A percentile compares a stretch with the other conserved stretches of the same genome.
phyloP scores from a whole-genome alignment of 768 basidiomycete genomes.

The Serendipita sp. region DNA sequence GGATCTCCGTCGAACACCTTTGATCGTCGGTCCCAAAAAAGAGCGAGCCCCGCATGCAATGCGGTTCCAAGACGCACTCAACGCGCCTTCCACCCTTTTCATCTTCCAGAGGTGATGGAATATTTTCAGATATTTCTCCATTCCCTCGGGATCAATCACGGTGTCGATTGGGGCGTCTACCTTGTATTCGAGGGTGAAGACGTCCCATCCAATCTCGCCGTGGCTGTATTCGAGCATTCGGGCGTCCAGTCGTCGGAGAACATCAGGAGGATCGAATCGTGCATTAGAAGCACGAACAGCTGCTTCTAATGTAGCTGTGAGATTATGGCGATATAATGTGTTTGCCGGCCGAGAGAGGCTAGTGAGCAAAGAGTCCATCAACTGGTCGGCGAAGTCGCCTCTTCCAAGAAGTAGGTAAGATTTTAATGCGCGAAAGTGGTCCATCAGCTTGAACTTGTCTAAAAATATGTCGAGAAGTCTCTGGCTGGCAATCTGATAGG shows the following conservation, averaged over 20 bases:
- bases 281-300: conserved; percentile 90
- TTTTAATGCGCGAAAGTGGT: conserved; percentile 80
- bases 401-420: conserved; percentile 83
- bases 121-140: conserved; percentile 77
- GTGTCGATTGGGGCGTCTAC: conserved; percentile 95
- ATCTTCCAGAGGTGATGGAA: conserved; percentile 95
- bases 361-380: conserved; percentile 90
- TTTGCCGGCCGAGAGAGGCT: conserved; percentile 80
- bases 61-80: conserved; percentile 74
- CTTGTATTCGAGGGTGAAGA: conserved; percentile 95
- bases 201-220: conserved; percentile 99
- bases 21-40: conserved; percentile 34
- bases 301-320: conserved; percentile 89
- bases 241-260: conserved; percentile 86
- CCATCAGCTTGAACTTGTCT: conserved; percentile 83
- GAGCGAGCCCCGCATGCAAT: conserved; percentile 64
- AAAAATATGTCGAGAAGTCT: conserved; percentile 93
- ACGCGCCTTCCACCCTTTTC: conserved; percentile 71
- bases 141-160: conserved; percentile 74
- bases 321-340: conserved; percentile 88
- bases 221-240: conserved; percentile 93
- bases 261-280: conserved; percentile 66
- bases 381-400: conserved; percentile 89
- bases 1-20: not conserved
- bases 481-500: conserved; percentile 84